Percentiles rank a stretch among this genome's conserved stretches.
Conservation (phyloP, 1,284 basidiomycete species). For the Cutaneotrichosporon curvatum region DNA sequence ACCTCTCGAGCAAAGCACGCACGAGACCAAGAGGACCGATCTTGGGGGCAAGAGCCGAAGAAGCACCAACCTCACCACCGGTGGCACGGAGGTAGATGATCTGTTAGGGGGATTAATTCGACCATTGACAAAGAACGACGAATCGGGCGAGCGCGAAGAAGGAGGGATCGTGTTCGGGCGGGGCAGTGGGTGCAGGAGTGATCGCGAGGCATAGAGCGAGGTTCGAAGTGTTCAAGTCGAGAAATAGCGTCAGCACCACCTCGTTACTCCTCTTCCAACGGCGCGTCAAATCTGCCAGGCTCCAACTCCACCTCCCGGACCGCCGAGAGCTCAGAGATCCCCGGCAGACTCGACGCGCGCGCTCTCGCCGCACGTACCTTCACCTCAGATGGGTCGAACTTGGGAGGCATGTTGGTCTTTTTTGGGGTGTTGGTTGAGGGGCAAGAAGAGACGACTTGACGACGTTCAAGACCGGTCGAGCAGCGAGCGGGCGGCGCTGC, state of each 20-base stretch:
- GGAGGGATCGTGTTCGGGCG: neutral
- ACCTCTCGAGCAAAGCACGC: constrained; percentile 43
- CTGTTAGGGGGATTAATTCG: constrained; percentile 18
- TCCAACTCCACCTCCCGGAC: neutral
- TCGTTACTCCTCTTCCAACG: no score
- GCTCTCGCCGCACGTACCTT: constrained; percentile 8
- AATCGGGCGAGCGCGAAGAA: neutral
- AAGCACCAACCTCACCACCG: constrained; percentile 99
- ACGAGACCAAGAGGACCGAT: constrained; percentile 99
- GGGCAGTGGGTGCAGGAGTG: neutral
- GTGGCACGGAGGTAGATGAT: constrained; percentile 99
- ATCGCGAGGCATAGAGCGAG: neutral
- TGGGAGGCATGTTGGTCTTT: constrained; percentile 41
- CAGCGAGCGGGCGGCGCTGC: no score
- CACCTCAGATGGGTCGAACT: constrained; percentile 44
- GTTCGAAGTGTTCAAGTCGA: neutral
- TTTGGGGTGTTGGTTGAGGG: no score
- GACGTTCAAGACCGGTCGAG: no score
- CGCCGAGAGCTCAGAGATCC: neutral
- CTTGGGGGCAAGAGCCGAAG: constrained; percentile 97
- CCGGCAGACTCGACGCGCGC: neutral
- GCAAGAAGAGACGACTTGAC: no score
- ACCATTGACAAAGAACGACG: neutral
- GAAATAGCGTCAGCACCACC: constrained; percentile 7
- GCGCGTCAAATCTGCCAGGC: neutral